Evolutionary conservation across 2,329 filamentous ascomycete genomes (phyloP).

Genomic region (Clarireedia paspali): DNA sequence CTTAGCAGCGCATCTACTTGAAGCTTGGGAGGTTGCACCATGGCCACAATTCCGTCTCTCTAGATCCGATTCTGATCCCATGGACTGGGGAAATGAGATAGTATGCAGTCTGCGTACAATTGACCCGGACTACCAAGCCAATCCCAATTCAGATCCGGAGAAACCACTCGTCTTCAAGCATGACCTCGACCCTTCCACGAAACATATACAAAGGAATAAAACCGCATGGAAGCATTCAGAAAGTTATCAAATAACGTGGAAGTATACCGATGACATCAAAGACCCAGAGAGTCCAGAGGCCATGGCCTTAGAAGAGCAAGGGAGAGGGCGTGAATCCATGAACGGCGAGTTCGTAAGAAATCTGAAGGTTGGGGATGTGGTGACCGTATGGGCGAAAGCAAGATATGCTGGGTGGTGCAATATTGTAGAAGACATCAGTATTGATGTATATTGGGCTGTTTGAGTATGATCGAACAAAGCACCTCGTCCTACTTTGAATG

Average conservation of each 20-base stretch:
- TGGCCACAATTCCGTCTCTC: slow-evolving; percentile 3
- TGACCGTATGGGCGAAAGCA: slow-evolving; percentile 16
- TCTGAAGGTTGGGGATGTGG: slow-evolving; percentile 31
- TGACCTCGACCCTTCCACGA: slow-evolving; percentile 31
- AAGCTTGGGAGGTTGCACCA: neutral
- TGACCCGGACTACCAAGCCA: neutral
- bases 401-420: slow-evolving; percentile 49
- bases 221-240: slow-evolving; percentile 33
- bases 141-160: neutral
- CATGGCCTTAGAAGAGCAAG: slow-evolving; percentile 30
- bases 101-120: slow-evolving; percentile 33
- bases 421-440: slow-evolving; percentile 37
- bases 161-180: slow-evolving; percentile 28
- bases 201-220: slow-evolving; percentile 39
- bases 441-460: slow-evolving; percentile 53
- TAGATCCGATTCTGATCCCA: neutral
- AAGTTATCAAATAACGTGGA: slow-evolving; percentile 46
- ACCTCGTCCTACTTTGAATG: neutral
- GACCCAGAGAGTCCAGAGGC: slow-evolving; percentile 36
- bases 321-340: slow-evolving; percentile 43
- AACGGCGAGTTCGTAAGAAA: slow-evolving; percentile 48
- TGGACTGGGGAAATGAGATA: neutral
- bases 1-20: neutral
- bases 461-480: slow-evolving; percentile 22
- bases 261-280: slow-evolving; percentile 38